Conservation (phyloP, 2,329 filamentous ascomycete genomes). For the Fusarium subtropicale region DNA sequence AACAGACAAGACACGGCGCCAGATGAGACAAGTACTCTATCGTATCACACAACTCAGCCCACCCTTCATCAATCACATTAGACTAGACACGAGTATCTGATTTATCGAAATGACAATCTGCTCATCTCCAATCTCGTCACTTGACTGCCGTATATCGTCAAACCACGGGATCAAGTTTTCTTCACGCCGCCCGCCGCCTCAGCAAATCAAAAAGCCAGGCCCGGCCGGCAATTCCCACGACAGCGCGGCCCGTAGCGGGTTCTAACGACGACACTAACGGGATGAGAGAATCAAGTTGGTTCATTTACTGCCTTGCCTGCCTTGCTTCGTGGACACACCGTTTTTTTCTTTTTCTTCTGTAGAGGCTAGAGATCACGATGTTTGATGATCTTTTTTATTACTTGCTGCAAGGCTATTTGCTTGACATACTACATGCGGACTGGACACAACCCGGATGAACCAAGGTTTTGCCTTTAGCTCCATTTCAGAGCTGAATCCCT, state of each 20-base stretch:
- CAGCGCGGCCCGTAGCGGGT: not conserved
- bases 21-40: not conserved
- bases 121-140: not conserved
- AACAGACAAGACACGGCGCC: not conserved
- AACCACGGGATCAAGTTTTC: not conserved
- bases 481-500: not conserved
- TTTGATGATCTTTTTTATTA: not conserved
- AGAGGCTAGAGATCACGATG: no score
- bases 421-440: not conserved
- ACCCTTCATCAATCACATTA: not conserved
- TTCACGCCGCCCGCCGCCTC: not conserved
- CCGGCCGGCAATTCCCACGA: constrained; percentile 1
- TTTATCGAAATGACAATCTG: not conserved
- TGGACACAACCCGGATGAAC: not conserved
- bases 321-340: not conserved
- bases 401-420: not conserved
- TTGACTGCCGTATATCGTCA: not conserved
- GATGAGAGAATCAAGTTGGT: not conserved
- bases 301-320: not conserved
- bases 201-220: not conserved
- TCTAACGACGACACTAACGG: constrained; percentile 1
- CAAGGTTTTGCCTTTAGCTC: not conserved
- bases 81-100: not conserved
- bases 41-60: not conserved
- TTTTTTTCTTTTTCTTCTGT: not conserved